These are phyloP conservation scores for Bauhinia variegata DNA, from an alignment of 306 rosid genomes.

Conservation along the genomic window DNA sequence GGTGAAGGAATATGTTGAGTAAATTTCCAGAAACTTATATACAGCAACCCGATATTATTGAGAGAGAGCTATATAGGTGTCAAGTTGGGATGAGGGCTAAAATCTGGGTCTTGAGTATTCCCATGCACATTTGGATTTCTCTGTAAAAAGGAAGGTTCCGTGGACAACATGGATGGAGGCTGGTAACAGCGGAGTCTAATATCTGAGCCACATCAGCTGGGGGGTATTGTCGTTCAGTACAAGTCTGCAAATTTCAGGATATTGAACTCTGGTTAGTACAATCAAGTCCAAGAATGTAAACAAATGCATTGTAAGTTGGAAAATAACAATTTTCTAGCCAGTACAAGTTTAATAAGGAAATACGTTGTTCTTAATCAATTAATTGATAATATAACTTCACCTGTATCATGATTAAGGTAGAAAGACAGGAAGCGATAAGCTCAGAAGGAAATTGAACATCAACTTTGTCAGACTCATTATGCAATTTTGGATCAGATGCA, in stretches of 20 bases:
- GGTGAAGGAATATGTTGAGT: conserved; percentile 21
- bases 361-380: not conserved
- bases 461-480: conserved; percentile 50
- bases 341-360: conserved; percentile 1
- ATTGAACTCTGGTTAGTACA: conserved; percentile 18
- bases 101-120: conserved; percentile 90
- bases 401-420: conserved; percentile 88
- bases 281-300: not conserved
- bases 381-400: conserved; percentile 37
- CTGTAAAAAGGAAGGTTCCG: conserved; percentile 80
- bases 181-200: conserved; percentile 74
- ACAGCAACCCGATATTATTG: conserved; percentile 36
- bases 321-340: no score
- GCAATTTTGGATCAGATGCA: conserved; percentile 46
- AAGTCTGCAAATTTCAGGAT: conserved; percentile 57
- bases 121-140: conserved; percentile 93
- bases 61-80: conserved; percentile 26
- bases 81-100: conserved; percentile 87
- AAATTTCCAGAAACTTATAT: conserved; percentile 40
- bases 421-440: conserved; percentile 82
- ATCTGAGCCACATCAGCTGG: conserved; percentile 88
- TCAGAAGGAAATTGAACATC: conserved; percentile 73
- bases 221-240: conserved; percentile 89
- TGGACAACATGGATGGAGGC: conserved; percentile 72
- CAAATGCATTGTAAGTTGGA: no score